Percentiles rank a stretch among this genome's conserved stretches.
Evolutionary conservation across 164 flowering plant species (phyloP).

Genomic region (Aristolochia fimbriata): DNA sequence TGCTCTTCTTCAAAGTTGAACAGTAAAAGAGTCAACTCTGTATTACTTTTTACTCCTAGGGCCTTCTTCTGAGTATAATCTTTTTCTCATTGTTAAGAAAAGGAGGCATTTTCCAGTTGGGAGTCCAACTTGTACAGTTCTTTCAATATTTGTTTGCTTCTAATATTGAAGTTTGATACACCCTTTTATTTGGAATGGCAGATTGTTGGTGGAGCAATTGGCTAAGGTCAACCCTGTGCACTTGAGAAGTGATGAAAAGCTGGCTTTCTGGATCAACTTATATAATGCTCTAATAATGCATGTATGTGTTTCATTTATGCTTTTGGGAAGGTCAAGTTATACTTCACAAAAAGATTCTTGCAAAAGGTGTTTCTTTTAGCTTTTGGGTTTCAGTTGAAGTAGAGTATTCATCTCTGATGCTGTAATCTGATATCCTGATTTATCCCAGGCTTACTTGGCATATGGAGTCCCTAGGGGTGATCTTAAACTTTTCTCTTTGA

Average conservation of each 20-base stretch:
- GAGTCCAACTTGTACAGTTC: too few relatives aligned
- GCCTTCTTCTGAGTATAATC: too few relatives aligned
- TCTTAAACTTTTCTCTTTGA: slow-evolving; percentile 63
- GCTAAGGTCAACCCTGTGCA: slow-evolving; percentile 58
- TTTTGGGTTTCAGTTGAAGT: neutral
- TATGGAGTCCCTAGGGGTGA: slow-evolving; percentile 79
- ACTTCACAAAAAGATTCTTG: too few relatives aligned
- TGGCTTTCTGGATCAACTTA: slow-evolving; percentile 86
- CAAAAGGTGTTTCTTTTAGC: too few relatives aligned
- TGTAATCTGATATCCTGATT: neutral
- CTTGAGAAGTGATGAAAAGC: slow-evolving; percentile 52
- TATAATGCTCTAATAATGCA: slow-evolving; percentile 84
- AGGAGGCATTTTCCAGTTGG: too few relatives aligned
- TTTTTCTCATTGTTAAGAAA: too few relatives aligned
- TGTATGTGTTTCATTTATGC: slow-evolving; percentile 27
- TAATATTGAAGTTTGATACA: too few relatives aligned
- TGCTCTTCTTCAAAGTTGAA: too few relatives aligned
- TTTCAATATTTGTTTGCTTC: too few relatives aligned
- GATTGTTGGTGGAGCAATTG: slow-evolving; percentile 65
- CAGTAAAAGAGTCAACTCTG: too few relatives aligned
- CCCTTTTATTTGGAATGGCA: slow-evolving; percentile 10
- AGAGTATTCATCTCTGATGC: neutral
- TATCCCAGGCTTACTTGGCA: slow-evolving; percentile 65
- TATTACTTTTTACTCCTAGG: too few relatives aligned
- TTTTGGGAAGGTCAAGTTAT: neutral